Conservation (phyloP, 2,329 filamentous ascomycete species). For the Ascochyta clinopodiicola region DNA sequence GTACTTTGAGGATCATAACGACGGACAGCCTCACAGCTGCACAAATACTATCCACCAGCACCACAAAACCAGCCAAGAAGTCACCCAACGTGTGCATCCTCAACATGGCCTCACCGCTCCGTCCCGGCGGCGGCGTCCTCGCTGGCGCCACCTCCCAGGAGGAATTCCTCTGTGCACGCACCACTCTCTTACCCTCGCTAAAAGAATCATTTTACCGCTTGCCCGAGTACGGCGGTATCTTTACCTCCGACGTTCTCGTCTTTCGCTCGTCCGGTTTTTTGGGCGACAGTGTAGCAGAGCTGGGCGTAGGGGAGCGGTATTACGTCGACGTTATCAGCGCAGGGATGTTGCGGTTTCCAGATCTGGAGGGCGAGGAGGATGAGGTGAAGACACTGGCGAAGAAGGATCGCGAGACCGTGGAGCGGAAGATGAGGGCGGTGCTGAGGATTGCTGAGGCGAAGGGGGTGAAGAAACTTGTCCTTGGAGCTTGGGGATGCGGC, state of each 20-base stretch:
- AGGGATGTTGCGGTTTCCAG: slow-evolving; percentile 66
- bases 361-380: slow-evolving; percentile 55
- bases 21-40: slow-evolving; percentile 64
- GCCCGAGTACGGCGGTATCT: slow-evolving; percentile 64
- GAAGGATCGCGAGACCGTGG: slow-evolving; percentile 59
- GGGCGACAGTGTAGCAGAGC: slow-evolving; percentile 46
- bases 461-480: slow-evolving; percentile 58
- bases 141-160: slow-evolving; percentile 67
- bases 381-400: slow-evolving; percentile 32
- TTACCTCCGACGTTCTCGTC: slow-evolving; percentile 65
- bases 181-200: slow-evolving; percentile 65
- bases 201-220: slow-evolving; percentile 66
- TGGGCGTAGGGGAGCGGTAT: slow-evolving; percentile 59
- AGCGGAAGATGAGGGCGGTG: slow-evolving; percentile 65
- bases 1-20: slow-evolving; percentile 55
- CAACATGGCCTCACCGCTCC: slow-evolving; percentile 69
- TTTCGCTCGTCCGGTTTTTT: slow-evolving; percentile 53
- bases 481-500: slow-evolving; percentile 71
- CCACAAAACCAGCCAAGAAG: slow-evolving; percentile 21
- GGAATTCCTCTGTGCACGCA: slow-evolving; percentile 67
- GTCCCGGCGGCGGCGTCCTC: slow-evolving; percentile 67
- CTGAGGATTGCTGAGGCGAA: slow-evolving; percentile 57
- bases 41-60: slow-evolving; percentile 39
- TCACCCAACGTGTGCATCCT: slow-evolving; percentile 59
- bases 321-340: slow-evolving; percentile 66